Base-by-base conservation (phyloP, 2,329 filamentous ascomycete genomes). In the Fusarium redolens region DNA sequence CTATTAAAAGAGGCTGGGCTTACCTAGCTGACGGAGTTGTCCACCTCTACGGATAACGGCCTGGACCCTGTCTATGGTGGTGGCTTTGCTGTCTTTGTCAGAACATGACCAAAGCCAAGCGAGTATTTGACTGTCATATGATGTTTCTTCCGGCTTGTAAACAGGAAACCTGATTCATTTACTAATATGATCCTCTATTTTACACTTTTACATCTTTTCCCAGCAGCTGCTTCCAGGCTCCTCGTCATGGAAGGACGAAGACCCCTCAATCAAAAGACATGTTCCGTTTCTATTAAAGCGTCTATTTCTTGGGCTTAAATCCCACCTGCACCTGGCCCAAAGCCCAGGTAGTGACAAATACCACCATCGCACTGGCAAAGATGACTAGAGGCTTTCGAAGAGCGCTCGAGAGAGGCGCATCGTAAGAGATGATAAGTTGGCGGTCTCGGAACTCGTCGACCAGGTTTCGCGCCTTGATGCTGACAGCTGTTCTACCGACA, bases 361-460 rank as follows among this genome's bases (percentile, higher is more conserved):
- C 83, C n/a, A 87, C 85, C 73, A 97, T 80, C 71, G 93, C 83
- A 76, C 92, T 94, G 37, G 86, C 85, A 73, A 96, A 94, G 68
- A 98, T 89, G 30, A 96, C 90, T 25, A 97, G 75, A 2, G 96
- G 96, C 86, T 99, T 99, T 78, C 95, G 91, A 77, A 97, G 89
- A 43, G 89, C 90, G 33, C 93, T 92, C 5, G 87, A 80, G 74
- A 92, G 87, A 4, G 95, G 90, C 79, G 96, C 94, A 72, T 97
- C 93, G 82, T 99, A 99, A 4, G 93, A 92, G 59, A 98, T 92
- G 76, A 97, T 86, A 28, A 98, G 82, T 73, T 96, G 91, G 37
- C 93, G 91, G 78, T 95, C 94, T 60, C 95, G 89, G 78, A 95
- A 90, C 75, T 98, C 96, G 77, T 99, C 96, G 3, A 97, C 93